Evolutionary conservation across 495 filamentous ascomycete genomes (phyloP).

Genomic region (Talaromyces adpressus): DNA sequence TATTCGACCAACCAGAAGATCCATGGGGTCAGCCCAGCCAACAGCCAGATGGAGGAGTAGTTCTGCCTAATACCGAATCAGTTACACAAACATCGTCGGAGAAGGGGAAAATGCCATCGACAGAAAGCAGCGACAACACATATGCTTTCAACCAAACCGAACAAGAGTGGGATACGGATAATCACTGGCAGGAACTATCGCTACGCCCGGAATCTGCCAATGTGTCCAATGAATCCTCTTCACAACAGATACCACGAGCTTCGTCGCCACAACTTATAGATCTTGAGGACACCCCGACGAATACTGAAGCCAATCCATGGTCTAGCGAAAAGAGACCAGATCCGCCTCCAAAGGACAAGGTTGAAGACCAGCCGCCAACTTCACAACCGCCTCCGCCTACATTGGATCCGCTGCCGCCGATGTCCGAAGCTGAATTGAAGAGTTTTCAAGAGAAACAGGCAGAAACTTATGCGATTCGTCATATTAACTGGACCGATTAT

Average conservation of each 20-base stretch:
- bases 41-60: neutral
- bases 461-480: slow-evolving; percentile 66
- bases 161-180: slow-evolving; percentile 1
- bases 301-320: slow-evolving; percentile 1
- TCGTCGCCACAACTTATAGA: slow-evolving; percentile 37
- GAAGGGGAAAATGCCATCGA: neutral
- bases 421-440: slow-evolving; percentile 29
- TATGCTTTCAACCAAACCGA: neutral
- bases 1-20: slow-evolving; percentile 26
- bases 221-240: neutral
- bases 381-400: neutral
- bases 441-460: slow-evolving; percentile 40
- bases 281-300: slow-evolving; percentile 17
- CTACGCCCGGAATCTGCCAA: neutral
- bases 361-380: neutral
- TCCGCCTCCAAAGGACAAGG: neutral
- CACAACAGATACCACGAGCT: slow-evolving; percentile 13
- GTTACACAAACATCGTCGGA: neutral
- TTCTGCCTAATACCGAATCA: neutral
- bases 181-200: slow-evolving; percentile 3
- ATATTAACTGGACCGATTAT: slow-evolving; percentile 53
- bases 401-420: neutral
- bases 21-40: slow-evolving; percentile 14
- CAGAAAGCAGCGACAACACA: neutral
- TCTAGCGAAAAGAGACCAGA: slow-evolving; percentile 7